Conservation (phyloP, 495 filamentous ascomycete species). For the Diplogelasinospora grovesii region DNA sequence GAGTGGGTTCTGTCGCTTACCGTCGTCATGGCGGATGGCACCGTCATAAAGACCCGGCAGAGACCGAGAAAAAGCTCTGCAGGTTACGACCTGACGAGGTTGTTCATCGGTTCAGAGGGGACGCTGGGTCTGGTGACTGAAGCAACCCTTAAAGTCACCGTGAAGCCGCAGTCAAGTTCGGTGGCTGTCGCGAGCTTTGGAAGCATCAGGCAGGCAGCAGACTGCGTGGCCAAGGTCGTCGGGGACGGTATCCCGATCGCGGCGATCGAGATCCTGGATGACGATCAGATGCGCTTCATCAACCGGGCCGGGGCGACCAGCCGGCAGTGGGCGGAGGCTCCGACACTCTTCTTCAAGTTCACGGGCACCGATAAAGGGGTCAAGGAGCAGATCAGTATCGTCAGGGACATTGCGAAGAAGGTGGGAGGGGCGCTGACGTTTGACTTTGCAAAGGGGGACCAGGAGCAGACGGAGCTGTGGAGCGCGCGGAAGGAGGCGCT, state of each 20-base stretch:
- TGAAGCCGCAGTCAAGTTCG: conserved; percentile 67
- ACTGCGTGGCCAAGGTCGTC: conserved; percentile 74
- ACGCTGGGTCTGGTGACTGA: conserved; percentile 76
- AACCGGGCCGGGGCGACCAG: conserved; percentile 70
- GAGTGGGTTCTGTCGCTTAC: conserved; percentile 92
- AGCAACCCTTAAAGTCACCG: conserved; percentile 71
- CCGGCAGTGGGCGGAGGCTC: conserved; percentile 66
- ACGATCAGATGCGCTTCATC: conserved; percentile 90
- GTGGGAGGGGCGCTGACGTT: conserved; percentile 62
- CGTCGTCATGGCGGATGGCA: conserved; percentile 87
- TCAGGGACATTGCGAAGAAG: conserved; percentile 56
- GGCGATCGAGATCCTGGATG: conserved; percentile 87
- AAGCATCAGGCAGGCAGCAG: conserved; percentile 69
- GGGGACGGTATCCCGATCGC: conserved; percentile 75
- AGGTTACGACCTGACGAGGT: conserved; percentile 76
- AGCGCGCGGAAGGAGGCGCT: conserved; percentile 80
- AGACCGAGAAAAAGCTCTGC: conserved; percentile 73
- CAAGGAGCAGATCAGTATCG: conserved; percentile 74
- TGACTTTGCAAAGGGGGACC: conserved; percentile 65
- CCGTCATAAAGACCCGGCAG: conserved; percentile 80
- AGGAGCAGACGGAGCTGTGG: conserved; percentile 76
- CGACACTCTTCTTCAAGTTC: conserved; percentile 96
- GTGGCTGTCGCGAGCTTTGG: conserved; percentile 82
- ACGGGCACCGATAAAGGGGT: conserved; percentile 66
- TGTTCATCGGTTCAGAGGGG: conserved; percentile 76